These are phyloP conservation scores for Saprolegnia diclina DNA, from an alignment of 352 stramenopile genomes.

Conservation along the genomic window DNA sequence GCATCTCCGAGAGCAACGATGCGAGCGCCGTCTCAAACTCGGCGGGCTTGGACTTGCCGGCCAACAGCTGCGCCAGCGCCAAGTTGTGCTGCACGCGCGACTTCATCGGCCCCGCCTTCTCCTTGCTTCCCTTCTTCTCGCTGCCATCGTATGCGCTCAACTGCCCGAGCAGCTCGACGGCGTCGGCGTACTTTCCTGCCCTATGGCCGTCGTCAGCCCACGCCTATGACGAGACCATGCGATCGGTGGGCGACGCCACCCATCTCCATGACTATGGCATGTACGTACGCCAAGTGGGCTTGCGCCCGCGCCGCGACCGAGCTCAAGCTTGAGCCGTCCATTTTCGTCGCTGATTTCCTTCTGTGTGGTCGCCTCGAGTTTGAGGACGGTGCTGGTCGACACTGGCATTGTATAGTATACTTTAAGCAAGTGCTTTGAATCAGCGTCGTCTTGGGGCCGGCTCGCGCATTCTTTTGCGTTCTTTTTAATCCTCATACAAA, in stretches of 20 bases:
- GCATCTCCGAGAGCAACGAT: conserved; percentile 44
- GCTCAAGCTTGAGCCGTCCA: conserved; percentile 28
- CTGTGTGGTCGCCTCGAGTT: background rate
- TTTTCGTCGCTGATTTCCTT: conserved; percentile 20
- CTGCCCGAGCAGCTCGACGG: conserved; percentile 77
- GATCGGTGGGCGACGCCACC: too few species aligned
- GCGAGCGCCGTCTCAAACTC: conserved; percentile 73
- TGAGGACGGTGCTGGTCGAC: background rate
- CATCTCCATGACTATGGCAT: background rate
- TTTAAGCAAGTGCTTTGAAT: background rate
- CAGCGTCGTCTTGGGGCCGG: too few species aligned
- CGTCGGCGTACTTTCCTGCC: conserved; percentile 79
- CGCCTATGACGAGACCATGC: conserved; percentile 9
- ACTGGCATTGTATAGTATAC: conserved; percentile 6
- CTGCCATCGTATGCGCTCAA: conserved; percentile 69
- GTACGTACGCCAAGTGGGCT: conserved; percentile 24
- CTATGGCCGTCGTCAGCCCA: conserved; percentile 31
- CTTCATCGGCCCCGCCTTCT: conserved; percentile 20
- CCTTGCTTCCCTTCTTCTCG: conserved; percentile 17
- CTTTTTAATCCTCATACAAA: background rate
- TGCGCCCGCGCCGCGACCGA: conserved; percentile 20
- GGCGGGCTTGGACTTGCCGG: conserved; percentile 47
- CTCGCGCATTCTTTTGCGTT: background rate
- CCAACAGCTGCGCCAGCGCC: conserved; percentile 60
- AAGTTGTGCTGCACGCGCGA: conserved; percentile 74